A percentile compares a stretch with the other conserved stretches of the same genome.
Evolutionary conservation across 345 rosid species (phyloP).

Genomic region (Fremontodendron californicum): DNA sequence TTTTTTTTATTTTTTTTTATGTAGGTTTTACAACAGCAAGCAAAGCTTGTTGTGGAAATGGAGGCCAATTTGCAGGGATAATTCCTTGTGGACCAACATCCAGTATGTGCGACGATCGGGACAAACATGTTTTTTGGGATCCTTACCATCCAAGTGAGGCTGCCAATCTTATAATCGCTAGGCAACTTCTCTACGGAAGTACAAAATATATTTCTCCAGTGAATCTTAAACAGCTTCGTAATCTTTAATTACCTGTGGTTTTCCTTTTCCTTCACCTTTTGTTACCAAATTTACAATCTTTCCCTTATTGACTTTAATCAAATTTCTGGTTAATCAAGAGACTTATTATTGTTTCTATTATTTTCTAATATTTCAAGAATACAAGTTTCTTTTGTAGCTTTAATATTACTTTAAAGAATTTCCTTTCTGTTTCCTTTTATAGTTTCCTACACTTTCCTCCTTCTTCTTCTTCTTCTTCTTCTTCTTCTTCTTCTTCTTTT

Average conservation of each 20-base stretch:
- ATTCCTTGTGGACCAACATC: conserved; percentile 84
- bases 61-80: conserved; percentile 81
- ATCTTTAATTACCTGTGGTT: conserved; percentile 32
- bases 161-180: conserved; percentile 62
- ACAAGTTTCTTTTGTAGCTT: background rate
- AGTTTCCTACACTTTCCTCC: background rate
- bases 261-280: no score
- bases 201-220: conserved; percentile 5
- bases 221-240: conserved; percentile 45
- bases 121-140: conserved; percentile 85
- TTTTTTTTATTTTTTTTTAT: no score
- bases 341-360: background rate
- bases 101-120: conserved; percentile 53
- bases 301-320: background rate
- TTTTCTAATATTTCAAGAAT: background rate
- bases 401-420: background rate
- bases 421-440: background rate
- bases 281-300: no score
- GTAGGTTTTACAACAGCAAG: conserved; percentile 38
- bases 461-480: no score
- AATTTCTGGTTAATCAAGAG: background rate
- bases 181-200: conserved; percentile 31
- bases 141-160: conserved; percentile 89
- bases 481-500: background rate
- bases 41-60: conserved; percentile 78